Base-by-base conservation (phyloP, 805 yeast species). In the Saturnispora besseyi region DNA sequence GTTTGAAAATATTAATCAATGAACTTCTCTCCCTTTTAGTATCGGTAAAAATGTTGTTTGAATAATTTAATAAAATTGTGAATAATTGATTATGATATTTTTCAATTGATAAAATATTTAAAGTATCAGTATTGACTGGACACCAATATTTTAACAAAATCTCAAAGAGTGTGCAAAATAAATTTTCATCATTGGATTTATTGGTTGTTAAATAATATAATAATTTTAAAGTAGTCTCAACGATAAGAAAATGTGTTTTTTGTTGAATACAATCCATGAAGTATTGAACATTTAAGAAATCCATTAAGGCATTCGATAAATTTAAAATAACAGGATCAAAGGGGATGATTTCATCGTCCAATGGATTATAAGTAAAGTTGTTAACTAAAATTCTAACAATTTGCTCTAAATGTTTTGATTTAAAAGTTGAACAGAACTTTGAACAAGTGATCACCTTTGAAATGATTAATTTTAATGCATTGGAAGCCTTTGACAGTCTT, bases 1-100 rank as follows among this genome's bases (percentile, higher is more conserved):
- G 61, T 46, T 69, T 68, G 41, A 81, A 59, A 1, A 72, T 57
- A 3, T 58, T 36, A 7, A 69, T 59, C 8, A 62, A 47, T 8
- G 58, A 48, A 32, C 56, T 58, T 3, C 63, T 51, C 44, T 62
- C 68, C 28, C 57, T 57, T 48, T 58, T 59, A 2, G 51, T 51
- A 2, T 44, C 49, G 1, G 45, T 26, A 30, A 62, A 60, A 1
- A 49, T 26, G 37, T 54, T 53, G 9, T 52, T 44, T 5, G 51
- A 54, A 40, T 55, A 62, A 7, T 41, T 31, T 12, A 49, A 29
- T 12, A 57, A 45, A 13, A 62, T 38, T 8, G 50, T 44, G 5
- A 57, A 38, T 8, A 61, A 49, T 32, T 57, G 55, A 13, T 32
- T 45, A 6, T 22, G 18, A n/a, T 34, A 44, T 6, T 32, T 9